Evolutionary conservation across 306 rosid species (phyloP).

Genomic region (Rosa lucieae): DNA sequence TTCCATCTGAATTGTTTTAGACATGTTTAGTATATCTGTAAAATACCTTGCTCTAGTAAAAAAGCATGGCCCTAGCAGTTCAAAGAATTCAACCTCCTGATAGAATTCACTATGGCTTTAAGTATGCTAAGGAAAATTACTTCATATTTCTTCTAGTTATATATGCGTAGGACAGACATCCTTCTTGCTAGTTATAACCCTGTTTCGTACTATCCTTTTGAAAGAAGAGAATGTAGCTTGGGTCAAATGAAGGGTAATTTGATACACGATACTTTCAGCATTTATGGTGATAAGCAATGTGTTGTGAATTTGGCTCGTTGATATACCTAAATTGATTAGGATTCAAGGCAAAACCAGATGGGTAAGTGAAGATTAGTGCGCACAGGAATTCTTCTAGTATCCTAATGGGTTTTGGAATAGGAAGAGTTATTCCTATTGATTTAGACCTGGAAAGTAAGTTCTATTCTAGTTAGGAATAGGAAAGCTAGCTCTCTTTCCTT

Average conservation of each 20-base stretch:
- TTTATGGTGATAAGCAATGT: neutral
- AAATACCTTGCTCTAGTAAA: neutral
- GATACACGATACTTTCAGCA: neutral
- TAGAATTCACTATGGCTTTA: neutral
- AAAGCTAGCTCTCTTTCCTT: too few species aligned
- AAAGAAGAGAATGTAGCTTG: neutral
- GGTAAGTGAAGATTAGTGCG: too few species aligned
- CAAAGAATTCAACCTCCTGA: neutral
- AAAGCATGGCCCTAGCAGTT: neutral
- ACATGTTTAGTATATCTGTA: neutral
- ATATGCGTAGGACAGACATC: neutral
- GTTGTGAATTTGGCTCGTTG: too few species aligned
- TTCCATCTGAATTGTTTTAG: neutral
- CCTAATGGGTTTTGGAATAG: too few species aligned
- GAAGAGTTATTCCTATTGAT: too few species aligned
- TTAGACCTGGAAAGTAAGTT: too few species aligned
- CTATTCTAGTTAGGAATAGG: too few species aligned
- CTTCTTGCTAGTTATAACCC: neutral
- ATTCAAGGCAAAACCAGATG: too few species aligned
- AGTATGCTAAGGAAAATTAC: neutral
- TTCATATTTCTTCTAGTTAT: neutral
- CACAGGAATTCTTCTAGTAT: too few species aligned
- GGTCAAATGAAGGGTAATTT: neutral
- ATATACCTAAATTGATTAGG: too few species aligned
- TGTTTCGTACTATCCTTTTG: neutral